Evolutionary conservation across 116 monocot genomes (phyloP).

Genomic region (Posidonia oceanica): DNA sequence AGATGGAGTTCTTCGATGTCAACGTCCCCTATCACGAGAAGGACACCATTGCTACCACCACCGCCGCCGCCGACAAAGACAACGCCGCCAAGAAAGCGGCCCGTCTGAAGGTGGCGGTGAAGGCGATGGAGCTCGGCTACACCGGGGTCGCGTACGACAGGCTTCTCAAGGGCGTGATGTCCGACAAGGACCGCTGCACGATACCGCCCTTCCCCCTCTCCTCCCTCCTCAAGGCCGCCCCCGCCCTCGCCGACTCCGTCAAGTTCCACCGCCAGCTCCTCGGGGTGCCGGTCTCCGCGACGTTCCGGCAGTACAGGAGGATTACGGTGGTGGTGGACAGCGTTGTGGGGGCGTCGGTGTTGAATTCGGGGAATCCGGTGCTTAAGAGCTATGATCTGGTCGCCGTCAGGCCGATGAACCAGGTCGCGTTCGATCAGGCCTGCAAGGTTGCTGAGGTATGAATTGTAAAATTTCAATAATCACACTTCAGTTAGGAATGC

Average conservation of each 20-base stretch:
- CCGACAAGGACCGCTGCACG: constrained; percentile 45
- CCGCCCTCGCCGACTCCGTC: constrained; percentile 18
- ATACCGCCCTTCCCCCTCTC: constrained; percentile 25
- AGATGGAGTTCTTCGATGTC: constrained; percentile 71
- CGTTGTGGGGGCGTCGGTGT: constrained; percentile 13
- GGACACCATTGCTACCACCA: neutral
- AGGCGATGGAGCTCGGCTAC: constrained; percentile 74
- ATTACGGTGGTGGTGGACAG: constrained; percentile 50
- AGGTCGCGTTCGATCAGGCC: constrained; percentile 50
- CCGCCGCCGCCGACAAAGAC: neutral
- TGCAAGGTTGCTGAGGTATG: constrained; percentile 54
- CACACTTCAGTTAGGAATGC: too few relatives aligned
- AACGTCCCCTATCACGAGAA: constrained; percentile 44
- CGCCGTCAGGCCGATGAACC: constrained; percentile 47
- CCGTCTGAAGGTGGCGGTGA: constrained; percentile 37
- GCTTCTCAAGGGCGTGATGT: constrained; percentile 46
- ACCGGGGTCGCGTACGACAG: constrained; percentile 70
- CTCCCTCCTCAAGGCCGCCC: constrained; percentile 26
- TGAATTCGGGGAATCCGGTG: constrained; percentile 32
- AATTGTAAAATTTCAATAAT: neutral
- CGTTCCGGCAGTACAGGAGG: constrained; percentile 66
- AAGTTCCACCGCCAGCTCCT: constrained; percentile 32
- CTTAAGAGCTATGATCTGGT: constrained; percentile 66
- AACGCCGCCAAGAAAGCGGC: constrained; percentile 9
- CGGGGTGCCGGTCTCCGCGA: constrained; percentile 10